Evolutionary conservation across 2,329 filamentous ascomycete genomes (phyloP), one percentile per base, ranked within the genome.

Genomic region (Graphiopsis chlorocephala): DNA sequence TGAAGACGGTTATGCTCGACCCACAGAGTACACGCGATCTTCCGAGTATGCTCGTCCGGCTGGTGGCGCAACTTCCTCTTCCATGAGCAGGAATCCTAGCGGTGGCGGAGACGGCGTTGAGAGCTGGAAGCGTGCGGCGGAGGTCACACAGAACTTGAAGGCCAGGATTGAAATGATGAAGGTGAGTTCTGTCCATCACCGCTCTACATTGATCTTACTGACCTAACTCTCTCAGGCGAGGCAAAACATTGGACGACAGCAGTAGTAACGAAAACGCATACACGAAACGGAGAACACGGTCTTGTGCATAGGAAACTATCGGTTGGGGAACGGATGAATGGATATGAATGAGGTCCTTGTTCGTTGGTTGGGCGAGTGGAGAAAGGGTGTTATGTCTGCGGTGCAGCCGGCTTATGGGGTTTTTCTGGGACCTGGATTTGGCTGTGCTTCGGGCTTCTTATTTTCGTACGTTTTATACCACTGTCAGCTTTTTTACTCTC

Each of bases 141-240:
- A 99, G 81, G 95, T 99, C 65, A 99, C 95, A 63, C 97, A 93
- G 78, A 95, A 97, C 77, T 79, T 99, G 73, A 99, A 98, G 82
- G 93, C 94, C 61, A 88, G 95, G 76, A 99, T 99, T 78, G 95
- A 98, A 82, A 91, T 95, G 83, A 99, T 99, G 95, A 99, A 98
- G 85, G 87, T 85, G 72, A 68, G 81, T 75, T 66, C 8, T 31
- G 2, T 12, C 17, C 50, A 52, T n/a, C 17, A 11, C 26, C 26
- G n/a, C 15, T n/a, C 6, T 50, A 8, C 20, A 10, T 15, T 15
- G 4, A 10, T 6, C 6, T 52, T 14, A 31, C 50, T 53, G 14
- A 53, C 26, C n/a, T 11, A 4, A 53, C 8, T 2, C n/a, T n/a
- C n/a, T 28, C 59, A 72, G 70, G 70, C 70, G 52, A 67, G 69